Evolutionary conservation across 2,329 filamentous ascomycete species (phyloP), one percentile per base, ranked within the genome.

Genomic region (Beauveria medogensis): DNA sequence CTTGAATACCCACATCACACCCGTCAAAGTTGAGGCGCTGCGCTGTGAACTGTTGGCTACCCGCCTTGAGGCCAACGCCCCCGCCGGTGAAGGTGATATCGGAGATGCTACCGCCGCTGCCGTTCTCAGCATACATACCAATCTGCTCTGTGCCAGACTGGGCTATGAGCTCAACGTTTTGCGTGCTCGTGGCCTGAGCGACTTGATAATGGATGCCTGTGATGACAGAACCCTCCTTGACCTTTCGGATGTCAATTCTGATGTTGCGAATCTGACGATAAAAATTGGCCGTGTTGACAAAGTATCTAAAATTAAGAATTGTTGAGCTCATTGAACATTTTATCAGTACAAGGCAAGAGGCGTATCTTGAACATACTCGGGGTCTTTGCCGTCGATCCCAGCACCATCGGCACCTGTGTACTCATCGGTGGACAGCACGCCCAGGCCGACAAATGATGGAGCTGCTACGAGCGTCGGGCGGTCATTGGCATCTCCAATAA

Each of bases 1-100:
- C 82, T 69, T 80, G 84, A 60, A 89, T 83, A 18, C 12, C 48
- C 55, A 82, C 80, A 20, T 84, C 88, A 64, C 83, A 77, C 71
- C 82, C 87, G 67, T 79, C 77, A 65, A 90, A 89, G 18, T 77
- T 81, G 60, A 89, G 64, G 69, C 89, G 88, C 44, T 84, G 79
- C 65, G 83, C 85, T 7, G 85, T 88, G 68, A 88, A 89, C 70
- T 90, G 86, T 69, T 85, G 82, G 68, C 82, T 84, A 24, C 82
- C 83, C 37, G 30, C 60, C 14, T 64, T 41, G 24, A 53, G 10
- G 3, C 85, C 85, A 16, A 76, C 74, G 8, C 77, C 78, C 64
- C 83, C 82, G 60, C 82, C 81, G 65, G 78, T 79, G 71, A 84
- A 84, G 5, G 82, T 82, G 71, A 90, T 80, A 68, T 89, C 85